Base-by-base conservation (phyloP, 345 rosid species). In the Dipteronia dyeriana region DNA sequence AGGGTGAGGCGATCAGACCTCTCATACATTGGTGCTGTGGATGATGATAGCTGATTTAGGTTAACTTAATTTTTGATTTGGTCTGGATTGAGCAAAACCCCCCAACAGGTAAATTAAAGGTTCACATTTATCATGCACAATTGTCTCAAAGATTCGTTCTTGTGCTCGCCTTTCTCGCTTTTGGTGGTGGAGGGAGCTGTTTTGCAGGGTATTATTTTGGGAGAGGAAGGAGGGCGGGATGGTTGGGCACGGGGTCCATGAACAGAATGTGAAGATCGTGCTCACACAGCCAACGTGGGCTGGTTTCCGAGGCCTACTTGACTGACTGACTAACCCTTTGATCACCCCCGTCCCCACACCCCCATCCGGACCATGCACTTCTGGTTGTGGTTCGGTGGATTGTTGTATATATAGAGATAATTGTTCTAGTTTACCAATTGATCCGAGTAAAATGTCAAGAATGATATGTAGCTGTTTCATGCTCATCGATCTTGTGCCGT, bases 1-100 rank as follows among this genome's bases (percentile, higher is more conserved):
- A 89, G 99, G 82, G 92, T 91, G 79, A 91, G 98, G 79, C 84
- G 98, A 71, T 82, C 91, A 39, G 97, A 97, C 79, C 93, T 92
- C 75, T 86, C 92, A 1, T 97, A 97, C 68, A 80, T 92, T 70
- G 97, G 98, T 26, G 85, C 97, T 34, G 91, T 92, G 68, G 99
- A 97, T 68, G 99, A 97, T 16, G 98, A 97, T 79, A 91, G 89
- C 90, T 97, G 87, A 94, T 82, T 78, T 41, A 49, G 79, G 71
- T 80, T 74, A 23, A 79, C 70, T 77, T 56, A 56, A 80, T 81
- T 86, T 80, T 83, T 80, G 78, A 80, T 79, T 79, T 76, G 64
- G 75, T 76, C 80, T 66, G 67, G 73, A 82, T 71, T 51, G 76
- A 73, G 74, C 78, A 61, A 76, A 31, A 73, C 81, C 81, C 82